Conservation (phyloP, 1,284 basidiomycete genomes). For the Boletus sp. region DNA sequence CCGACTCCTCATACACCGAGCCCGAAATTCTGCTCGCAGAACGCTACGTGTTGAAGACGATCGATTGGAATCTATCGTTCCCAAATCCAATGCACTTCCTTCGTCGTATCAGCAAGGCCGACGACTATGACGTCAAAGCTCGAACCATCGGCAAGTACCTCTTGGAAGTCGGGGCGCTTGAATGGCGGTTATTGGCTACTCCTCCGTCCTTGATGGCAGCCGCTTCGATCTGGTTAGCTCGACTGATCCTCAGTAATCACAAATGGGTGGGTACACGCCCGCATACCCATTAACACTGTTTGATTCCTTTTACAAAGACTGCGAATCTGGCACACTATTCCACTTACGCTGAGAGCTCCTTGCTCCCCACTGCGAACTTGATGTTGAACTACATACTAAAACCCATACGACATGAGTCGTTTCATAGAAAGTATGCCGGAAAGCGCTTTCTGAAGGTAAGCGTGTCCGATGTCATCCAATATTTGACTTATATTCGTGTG, state of each 20-base stretch:
- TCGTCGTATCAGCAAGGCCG: slow-evolving; percentile 90
- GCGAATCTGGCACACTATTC: slow-evolving; percentile 91
- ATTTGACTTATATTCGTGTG: slow-evolving; percentile 4
- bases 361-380: slow-evolving; percentile 85
- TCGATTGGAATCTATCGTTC: slow-evolving; percentile 90
- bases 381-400: slow-evolving; percentile 93
- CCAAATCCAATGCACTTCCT: slow-evolving; percentile 94
- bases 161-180: slow-evolving; percentile 86
- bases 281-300: neutral
- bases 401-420: slow-evolving; percentile 68
- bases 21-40: slow-evolving; percentile 92
- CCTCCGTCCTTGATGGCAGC: slow-evolving; percentile 87
- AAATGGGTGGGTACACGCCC: slow-evolving; percentile 67
- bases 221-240: slow-evolving; percentile 87
- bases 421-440: slow-evolving; percentile 79
- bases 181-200: slow-evolving; percentile 79
- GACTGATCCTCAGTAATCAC: slow-evolving; percentile 78
- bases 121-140: slow-evolving; percentile 89
- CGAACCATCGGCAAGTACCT: slow-evolving; percentile 92
- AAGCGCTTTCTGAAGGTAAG: slow-evolving; percentile 83
- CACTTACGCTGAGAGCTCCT: slow-evolving; percentile 78
- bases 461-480: neutral
- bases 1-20: slow-evolving; percentile 84
- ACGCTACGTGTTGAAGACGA: slow-evolving; percentile 86
- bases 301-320: slow-evolving; percentile 45